Base-by-base conservation (phyloP, 228 moss, liverwort and hornwort species). In the Sphagnum magellanicum region DNA sequence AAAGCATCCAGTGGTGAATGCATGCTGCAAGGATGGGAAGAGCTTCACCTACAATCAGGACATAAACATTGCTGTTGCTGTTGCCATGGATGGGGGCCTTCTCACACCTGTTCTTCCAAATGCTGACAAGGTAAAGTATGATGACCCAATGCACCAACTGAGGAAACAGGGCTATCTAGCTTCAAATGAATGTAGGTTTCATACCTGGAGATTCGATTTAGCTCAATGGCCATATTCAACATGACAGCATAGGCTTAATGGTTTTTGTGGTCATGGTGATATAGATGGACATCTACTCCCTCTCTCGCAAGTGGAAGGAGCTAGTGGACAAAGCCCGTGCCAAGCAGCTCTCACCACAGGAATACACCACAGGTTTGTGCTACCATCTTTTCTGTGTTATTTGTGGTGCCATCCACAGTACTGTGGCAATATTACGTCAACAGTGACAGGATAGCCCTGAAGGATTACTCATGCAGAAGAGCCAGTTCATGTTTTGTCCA, bases 21-120 rank as follows among this genome's bases (percentile, higher is more conserved):
- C 98, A 10, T 61, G 71, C 68, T 98, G 98, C 82, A 98, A 90
- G 79, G 98, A 98, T 73, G 98, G 98, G 10, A 90, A 94, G 86
- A 94, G 98, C 74, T 90, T 92, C 65, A 90, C 89, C 4, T 98
- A 92, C 83, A 98, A 94, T 65, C 87, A 86, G 74, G 81, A 72
- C 72, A 84, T 98, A 52, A 98, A 98, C 73, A 63, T 98, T 65
- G 94, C 94, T 51, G 98, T 98, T 60, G 98, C 94, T 49, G 98
- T 98, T 67, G 98, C 98, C 8, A 83, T 98, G 87, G 90, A 94
- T 77, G 94, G 98, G 59, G 98, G 98, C 65, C 87, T 98, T 66
- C 80, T 98, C 58, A 98, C 98, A 4, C 98, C 98, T 50, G 98
- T 98, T 57, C 81, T 98, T 47, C 87, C 79, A 63, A 89, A 92